Evolutionary conservation across 106 monocot genomes (phyloP).

Genomic region (Hemerocallis citrina): DNA sequence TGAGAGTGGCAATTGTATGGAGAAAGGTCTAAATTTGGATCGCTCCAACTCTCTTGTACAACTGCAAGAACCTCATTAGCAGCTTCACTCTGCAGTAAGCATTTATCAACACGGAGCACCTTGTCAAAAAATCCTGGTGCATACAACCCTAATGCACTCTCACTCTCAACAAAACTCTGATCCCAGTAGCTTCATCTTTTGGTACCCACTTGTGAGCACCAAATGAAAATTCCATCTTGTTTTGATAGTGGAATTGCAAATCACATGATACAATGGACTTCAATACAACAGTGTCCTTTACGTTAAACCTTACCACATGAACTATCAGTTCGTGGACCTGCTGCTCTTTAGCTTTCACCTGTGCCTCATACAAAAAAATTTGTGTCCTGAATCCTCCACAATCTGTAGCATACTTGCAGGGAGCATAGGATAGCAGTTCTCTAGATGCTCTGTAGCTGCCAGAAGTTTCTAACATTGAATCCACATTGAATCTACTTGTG

Average conservation of each 20-base stretch:
- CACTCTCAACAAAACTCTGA: constrained; percentile 12
- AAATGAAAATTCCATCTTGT: constrained; percentile 99
- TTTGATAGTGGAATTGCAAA: constrained; percentile 68
- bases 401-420: constrained; percentile 58
- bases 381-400: constrained; percentile 96
- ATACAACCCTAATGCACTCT: constrained; percentile 75
- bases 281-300: constrained; percentile 29
- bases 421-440: no score
- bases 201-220: constrained; percentile 65
- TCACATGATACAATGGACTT: constrained; percentile 74
- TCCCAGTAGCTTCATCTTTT: constrained; percentile 15
- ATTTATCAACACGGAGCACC: constrained; percentile 81
- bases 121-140: constrained; percentile 96
- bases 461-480: constrained; percentile 16
- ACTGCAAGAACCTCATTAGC: constrained; percentile 95
- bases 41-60: constrained; percentile 84
- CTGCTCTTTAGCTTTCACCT: constrained; percentile 68
- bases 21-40: constrained; percentile 55
- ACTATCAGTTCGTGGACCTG: constrained; percentile 71
- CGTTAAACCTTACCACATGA: constrained; percentile 67
- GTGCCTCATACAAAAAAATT: constrained; percentile 70
- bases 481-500: constrained; percentile 10
- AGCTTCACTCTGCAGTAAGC: constrained; percentile 78
- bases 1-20: constrained; percentile 80
- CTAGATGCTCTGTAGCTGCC: no score